phyloP scores from a whole-genome alignment of 1,139 yeast genomes.

The Yamadazyma kanchanaburiensis region DNA sequence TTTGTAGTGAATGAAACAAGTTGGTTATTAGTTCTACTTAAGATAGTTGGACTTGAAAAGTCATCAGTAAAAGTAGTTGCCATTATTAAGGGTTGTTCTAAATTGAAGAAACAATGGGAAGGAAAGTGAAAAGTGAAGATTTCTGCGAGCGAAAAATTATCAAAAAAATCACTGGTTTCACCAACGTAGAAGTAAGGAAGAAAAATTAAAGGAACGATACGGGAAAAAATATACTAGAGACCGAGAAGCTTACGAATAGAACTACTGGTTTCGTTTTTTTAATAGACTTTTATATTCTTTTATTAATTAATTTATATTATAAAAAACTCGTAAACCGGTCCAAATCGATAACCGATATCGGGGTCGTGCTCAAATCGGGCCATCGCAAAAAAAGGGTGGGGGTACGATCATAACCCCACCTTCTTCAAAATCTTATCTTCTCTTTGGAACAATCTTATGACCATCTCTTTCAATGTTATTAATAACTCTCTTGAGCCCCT shows the following conservation, averaged over 20 bases:
- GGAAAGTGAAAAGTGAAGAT: too few species aligned
- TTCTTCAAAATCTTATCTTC: conserved; percentile 1
- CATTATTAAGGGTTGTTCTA: too few species aligned
- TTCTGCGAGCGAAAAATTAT: conserved; percentile 2
- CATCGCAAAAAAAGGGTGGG: too few species aligned
- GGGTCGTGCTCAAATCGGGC: neutral
- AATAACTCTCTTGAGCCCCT: conserved; percentile 9
- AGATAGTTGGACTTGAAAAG: conserved; percentile 5
- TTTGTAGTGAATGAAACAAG: conserved; percentile 19
- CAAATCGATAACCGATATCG: conserved; percentile 2
- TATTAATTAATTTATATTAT: too few species aligned
- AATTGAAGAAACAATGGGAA: too few species aligned
- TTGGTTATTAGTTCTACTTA: conserved; percentile 3
- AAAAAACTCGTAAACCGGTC: conserved; percentile 1
- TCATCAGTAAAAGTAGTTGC: too few species aligned
- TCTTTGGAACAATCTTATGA: conserved; percentile 6
- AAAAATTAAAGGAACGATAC: too few species aligned
- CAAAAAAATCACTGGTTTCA: conserved; percentile 3
- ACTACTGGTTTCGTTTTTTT: too few species aligned
- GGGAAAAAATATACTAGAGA: too few species aligned
- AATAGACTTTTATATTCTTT: too few species aligned
- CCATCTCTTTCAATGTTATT: conserved; percentile 9
- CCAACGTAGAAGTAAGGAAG: too few species aligned
- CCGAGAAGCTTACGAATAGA: too few species aligned
- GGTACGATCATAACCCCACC: neutral